phyloP scores from a whole-genome alignment of 2,329 filamentous ascomycete genomes.

The Fusarium xyrophilum region DNA sequence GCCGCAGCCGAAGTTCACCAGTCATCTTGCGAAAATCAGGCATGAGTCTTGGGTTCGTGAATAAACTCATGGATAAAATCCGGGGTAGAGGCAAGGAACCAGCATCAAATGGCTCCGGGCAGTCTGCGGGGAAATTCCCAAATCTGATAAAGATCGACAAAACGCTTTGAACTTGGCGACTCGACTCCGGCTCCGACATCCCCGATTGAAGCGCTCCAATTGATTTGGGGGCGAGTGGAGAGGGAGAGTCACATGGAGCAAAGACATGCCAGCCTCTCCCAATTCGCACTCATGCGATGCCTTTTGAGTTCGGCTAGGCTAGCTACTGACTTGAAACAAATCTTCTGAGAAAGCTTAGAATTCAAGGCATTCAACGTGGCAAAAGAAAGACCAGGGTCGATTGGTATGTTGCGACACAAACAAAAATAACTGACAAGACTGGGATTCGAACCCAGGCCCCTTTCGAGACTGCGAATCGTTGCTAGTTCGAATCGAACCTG shows the following conservation, averaged over 20 bases:
- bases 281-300: neutral
- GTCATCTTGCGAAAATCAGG: neutral
- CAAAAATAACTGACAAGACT: slow-evolving; percentile 1
- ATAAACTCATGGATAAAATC: slow-evolving; percentile 18
- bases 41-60: neutral
- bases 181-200: slow-evolving; percentile 7
- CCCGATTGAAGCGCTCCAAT: slow-evolving; percentile 16
- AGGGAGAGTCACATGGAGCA: neutral
- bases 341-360: neutral
- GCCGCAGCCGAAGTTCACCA: neutral
- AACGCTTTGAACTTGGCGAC: neutral
- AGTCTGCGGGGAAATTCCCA: slow-evolving; percentile 5
- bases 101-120: neutral
- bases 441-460: slow-evolving; percentile 10
- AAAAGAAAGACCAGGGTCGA: neutral
- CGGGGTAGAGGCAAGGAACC: slow-evolving; percentile 16
- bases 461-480: slow-evolving; percentile 9
- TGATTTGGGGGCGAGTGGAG: neutral
- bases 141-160: neutral
- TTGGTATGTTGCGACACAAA: accelerated
- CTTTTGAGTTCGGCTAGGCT: neutral
- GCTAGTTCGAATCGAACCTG: slow-evolving; percentile 3
- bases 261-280: neutral
- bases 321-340: too few species aligned
- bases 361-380: neutral